Conservation (phyloP, 2,329 filamentous ascomycete species). For the Colletotrichum lupini region DNA sequence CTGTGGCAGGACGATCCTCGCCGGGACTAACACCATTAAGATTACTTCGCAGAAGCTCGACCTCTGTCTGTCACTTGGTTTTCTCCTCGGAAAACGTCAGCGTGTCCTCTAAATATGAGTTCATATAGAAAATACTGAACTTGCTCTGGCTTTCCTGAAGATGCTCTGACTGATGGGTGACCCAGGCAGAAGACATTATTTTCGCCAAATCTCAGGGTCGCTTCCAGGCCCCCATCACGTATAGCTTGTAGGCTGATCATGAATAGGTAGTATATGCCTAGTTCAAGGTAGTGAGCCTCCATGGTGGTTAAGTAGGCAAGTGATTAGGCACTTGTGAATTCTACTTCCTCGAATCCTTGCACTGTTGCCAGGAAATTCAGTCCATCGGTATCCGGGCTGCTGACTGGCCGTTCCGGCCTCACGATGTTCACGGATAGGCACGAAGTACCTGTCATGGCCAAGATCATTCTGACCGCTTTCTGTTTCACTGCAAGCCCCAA, state of each 20-base stretch:
- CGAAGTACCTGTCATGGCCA: not conserved
- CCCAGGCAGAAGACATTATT: not conserved
- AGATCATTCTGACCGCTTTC: not conserved
- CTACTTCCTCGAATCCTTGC: not conserved
- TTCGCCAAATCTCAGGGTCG: not conserved
- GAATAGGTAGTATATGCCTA: too few species aligned
- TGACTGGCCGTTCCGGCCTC: not conserved
- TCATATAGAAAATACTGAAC: not conserved
- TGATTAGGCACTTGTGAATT: too few species aligned
- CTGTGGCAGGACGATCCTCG: not conserved
- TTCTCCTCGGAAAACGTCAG: not conserved
- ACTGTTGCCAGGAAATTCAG: not conserved
- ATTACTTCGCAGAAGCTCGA: not conserved
- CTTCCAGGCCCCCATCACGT: not conserved
- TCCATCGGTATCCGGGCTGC: not conserved
- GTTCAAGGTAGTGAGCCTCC: not conserved
- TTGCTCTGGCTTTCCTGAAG: not conserved
- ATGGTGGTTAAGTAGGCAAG: not conserved
- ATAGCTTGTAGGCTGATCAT: not conserved
- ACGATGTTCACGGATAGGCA: not conserved
- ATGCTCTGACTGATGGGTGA: not conserved
- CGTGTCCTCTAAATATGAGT: not conserved
- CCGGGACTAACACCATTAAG: not conserved
- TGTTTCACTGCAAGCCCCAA: not conserved
- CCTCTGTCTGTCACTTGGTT: not conserved